Evolutionary conservation across 2,329 filamentous ascomycete species (phyloP).

Genomic region (Thelonectria discophora): DNA sequence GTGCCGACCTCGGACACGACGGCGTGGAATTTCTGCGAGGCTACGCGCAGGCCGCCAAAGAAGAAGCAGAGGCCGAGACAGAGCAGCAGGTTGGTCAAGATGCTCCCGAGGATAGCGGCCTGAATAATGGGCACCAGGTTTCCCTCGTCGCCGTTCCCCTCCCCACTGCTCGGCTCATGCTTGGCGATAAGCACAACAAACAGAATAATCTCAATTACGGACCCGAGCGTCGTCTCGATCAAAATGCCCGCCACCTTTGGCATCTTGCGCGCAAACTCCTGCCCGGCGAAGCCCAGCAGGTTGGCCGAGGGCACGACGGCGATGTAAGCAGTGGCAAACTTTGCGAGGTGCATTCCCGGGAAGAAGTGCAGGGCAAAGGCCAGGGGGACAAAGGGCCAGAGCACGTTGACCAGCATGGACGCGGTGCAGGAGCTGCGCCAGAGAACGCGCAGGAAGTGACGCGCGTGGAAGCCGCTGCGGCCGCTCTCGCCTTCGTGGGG

Average conservation of each 20-base stretch:
- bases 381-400: conserved; percentile 59
- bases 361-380: conserved; percentile 54
- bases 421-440: conserved; percentile 55
- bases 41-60: conserved; percentile 67
- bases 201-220: conserved; percentile 73
- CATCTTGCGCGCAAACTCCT: conserved; percentile 71
- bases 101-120: conserved; percentile 74
- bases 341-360: conserved; percentile 50
- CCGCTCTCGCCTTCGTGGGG: conserved; percentile 56
- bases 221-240: conserved; percentile 63
- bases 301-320: conserved; percentile 61
- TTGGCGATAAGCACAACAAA: conserved; percentile 69
- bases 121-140: conserved; percentile 68
- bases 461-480: conserved; percentile 53
- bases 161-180: conserved; percentile 29
- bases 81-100: conserved; percentile 72
- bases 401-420: conserved; percentile 56
- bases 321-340: conserved; percentile 58
- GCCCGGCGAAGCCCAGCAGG: conserved; percentile 56
- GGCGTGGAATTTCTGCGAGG: conserved; percentile 69
- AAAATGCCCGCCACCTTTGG: conserved; percentile 68
- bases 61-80: conserved; percentile 75
- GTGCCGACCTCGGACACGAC: conserved; percentile 75
- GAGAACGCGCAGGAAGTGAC: conserved; percentile 54
- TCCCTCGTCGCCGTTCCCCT: conserved; percentile 44